A percentile compares a stretch with the other conserved stretches of the same genome.
Evolutionary conservation across 2,329 filamentous ascomycete species (phyloP).

Genomic region (Diaporthe capsici): DNA sequence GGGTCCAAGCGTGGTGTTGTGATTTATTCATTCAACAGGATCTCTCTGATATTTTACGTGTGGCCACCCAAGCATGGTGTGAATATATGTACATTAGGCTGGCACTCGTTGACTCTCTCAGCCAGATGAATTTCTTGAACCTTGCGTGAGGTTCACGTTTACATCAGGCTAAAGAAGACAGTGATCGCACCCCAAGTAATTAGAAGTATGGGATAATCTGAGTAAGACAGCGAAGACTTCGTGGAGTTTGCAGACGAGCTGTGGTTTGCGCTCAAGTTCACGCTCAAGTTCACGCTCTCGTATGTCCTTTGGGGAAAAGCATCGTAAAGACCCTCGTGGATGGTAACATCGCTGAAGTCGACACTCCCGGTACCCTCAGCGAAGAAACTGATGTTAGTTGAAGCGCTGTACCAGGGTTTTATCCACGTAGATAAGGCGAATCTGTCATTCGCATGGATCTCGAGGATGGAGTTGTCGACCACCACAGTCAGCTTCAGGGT

Average conservation of each 20-base stretch:
- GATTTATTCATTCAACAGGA: background rate
- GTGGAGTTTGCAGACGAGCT: conserved; percentile 4
- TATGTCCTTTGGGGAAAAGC: conserved; percentile 42
- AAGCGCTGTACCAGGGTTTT: conserved; percentile 54
- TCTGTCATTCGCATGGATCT: conserved; percentile 58
- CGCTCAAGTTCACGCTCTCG: background rate
- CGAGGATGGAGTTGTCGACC: conserved; percentile 55
- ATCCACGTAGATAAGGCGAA: conserved; percentile 60
- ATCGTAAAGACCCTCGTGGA: conserved; percentile 54
- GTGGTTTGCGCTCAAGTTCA: background rate
- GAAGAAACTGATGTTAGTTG: conserved; percentile 54
- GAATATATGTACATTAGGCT: background rate
- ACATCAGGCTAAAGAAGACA: conserved; percentile 4
- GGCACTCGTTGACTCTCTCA: background rate
- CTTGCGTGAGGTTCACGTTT: background rate
- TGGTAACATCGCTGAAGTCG: conserved; percentile 50
- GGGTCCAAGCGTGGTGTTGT: background rate
- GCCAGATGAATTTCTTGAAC: background rate
- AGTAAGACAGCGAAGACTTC: background rate
- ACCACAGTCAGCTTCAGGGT: conserved; percentile 56
- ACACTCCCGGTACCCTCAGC: conserved; percentile 51
- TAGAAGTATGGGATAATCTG: background rate
- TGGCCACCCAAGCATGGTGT: background rate
- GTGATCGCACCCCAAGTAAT: background rate
- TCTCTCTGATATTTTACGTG: background rate